Percentiles rank a stretch among this genome's conserved stretches.
phyloP scores from a whole-genome alignment of 345 rosid genomes.

The Gossypium bickii region DNA sequence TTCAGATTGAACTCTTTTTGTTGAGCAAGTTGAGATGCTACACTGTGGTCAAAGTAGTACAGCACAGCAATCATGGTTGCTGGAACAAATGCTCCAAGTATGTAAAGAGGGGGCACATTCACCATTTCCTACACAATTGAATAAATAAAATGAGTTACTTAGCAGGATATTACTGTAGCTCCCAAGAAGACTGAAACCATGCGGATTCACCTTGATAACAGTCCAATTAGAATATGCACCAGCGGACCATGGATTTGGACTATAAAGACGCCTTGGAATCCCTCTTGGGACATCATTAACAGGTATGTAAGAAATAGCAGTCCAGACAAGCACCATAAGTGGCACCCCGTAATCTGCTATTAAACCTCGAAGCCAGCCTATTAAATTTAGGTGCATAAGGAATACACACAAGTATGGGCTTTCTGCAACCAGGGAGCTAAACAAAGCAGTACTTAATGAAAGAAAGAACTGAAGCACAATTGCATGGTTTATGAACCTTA shows the following conservation, averaged over 20 bases:
- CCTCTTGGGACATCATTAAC: constrained; percentile 55
- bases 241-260: constrained; percentile 46
- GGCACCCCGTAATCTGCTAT: constrained; percentile 89
- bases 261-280: constrained; percentile 71
- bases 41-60: constrained; percentile 80
- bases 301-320: constrained; percentile 45
- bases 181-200: neutral
- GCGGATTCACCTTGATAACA: constrained; percentile 47
- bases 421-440: neutral
- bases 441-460: neutral
- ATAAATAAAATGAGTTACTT: constrained; percentile 8
- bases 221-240: constrained; percentile 51
- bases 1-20: constrained; percentile 83
- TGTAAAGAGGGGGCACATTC: constrained; percentile 48
- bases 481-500: neutral
- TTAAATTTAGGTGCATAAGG: neutral
- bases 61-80: constrained; percentile 77
- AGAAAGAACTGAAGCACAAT: constrained; percentile 9
- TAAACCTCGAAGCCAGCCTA: constrained; percentile 58
- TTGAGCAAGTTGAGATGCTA: constrained; percentile 79
- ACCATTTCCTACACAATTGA: constrained; percentile 61
- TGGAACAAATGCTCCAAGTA: constrained; percentile 69
- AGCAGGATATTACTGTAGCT: neutral
- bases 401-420: neutral
- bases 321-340: constrained; percentile 76